Evolutionary conservation across 345 rosid genomes (phyloP).

Genomic region (Geranium rotundifolium): DNA sequence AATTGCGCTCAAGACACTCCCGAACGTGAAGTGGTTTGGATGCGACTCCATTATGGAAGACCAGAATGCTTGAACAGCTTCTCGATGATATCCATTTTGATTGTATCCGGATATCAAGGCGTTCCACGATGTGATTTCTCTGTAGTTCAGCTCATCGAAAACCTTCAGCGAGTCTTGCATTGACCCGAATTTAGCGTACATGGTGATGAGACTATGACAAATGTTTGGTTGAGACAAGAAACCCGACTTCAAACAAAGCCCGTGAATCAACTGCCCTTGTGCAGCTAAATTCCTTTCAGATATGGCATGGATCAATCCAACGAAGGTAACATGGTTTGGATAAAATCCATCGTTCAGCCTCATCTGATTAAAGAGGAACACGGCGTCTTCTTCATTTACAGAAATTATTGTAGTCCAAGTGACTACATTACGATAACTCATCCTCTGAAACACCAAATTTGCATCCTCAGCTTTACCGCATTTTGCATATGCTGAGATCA

Average conservation of each 20-base stretch:
- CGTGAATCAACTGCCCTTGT: slow-evolving; percentile 57
- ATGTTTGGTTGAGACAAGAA: slow-evolving; percentile 43
- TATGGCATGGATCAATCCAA: slow-evolving; percentile 52
- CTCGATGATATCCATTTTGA: slow-evolving; percentile 50
- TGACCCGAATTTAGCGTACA: slow-evolving; percentile 67
- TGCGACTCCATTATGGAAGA: slow-evolving; percentile 28
- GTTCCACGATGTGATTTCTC: slow-evolving; percentile 67
- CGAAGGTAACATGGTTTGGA: slow-evolving; percentile 73
- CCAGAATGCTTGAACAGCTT: slow-evolving; percentile 41
- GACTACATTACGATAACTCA: slow-evolving; percentile 59
- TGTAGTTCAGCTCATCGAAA: slow-evolving; percentile 40
- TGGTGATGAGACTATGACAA: slow-evolving; percentile 64
- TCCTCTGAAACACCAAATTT: slow-evolving; percentile 37
- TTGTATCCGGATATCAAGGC: slow-evolving; percentile 75
- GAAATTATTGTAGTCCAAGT: slow-evolving; percentile 88
- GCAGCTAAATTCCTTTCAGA: slow-evolving; percentile 26
- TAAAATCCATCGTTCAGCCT: slow-evolving; percentile 39
- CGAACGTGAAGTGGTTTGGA: slow-evolving; percentile 70
- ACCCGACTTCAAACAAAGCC: slow-evolving; percentile 40
- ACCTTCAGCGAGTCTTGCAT: slow-evolving; percentile 44
- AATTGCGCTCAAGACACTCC: slow-evolving; percentile 76
- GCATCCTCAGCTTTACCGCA: slow-evolving; percentile 48
- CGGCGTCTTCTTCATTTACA: slow-evolving; percentile 35
- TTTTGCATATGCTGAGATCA: slow-evolving; percentile 65
- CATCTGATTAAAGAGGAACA: slow-evolving; percentile 53